Evolutionary conservation across 164 flowering plant genomes (phyloP), one percentile per base, ranked within the genome.

Genomic region (Macadamia integrifolia): DNA sequence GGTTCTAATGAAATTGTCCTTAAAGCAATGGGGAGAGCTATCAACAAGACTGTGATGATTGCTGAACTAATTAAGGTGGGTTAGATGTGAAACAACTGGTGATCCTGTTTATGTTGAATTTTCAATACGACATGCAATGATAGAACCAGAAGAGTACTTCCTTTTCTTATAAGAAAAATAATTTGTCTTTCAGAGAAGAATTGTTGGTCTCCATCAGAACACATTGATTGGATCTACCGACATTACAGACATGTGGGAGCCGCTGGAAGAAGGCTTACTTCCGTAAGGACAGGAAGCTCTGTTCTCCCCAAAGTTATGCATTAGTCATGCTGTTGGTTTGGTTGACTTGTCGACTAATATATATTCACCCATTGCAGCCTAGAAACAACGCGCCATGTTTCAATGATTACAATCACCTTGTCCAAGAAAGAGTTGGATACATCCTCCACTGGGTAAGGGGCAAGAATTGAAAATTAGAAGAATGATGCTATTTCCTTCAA

Each of bases 241-340:
- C 61, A 87, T 87, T 64, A 87, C 87, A 28, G 91, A 87, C 61
- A 71, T 58, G 17, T 87, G 88, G 88, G 91, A 87, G 75, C 89
- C 92, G 8, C 73, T 85, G n/a, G 92, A 87, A 65, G 92, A 87
- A 78, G 92, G 92, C 81, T 84, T 87, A 64, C 84, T 84, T 62
- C 86, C 84, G 92, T 87, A 79, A 70, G 88, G 23, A 58, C 11
- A 8, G 0, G 13, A 50, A 31, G 12, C n/a, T 30, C 64, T 6
- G 42, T 50, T 29, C 66, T 52, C 15, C 1, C 18, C 57, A 14
- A 14, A 53, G 18, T 53, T 17, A 53, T 53, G 57, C 57, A 53
- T 14, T 53, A 46, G 12, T 17, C 57, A 53, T 53, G 6, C 4
- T 15, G 17, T 40, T 52, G 32, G 55, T 69, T 15, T 10, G 6